A percentile compares a stretch with the other conserved stretches of the same genome.
phyloP scores from a whole-genome alignment of 306 rosid species.

The Prunus dulcis region DNA sequence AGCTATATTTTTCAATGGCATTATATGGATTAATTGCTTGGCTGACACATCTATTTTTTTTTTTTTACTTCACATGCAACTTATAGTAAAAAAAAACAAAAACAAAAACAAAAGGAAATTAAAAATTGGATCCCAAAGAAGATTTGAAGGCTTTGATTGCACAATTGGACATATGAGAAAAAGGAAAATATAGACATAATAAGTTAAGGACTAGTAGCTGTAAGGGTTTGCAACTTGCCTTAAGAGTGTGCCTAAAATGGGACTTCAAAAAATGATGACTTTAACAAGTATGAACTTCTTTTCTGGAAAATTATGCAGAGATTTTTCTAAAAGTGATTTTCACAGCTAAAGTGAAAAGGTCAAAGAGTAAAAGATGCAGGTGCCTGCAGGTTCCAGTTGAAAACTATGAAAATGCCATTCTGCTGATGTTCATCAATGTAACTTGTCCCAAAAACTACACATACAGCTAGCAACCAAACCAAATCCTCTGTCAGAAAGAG shows the following conservation, averaged over 20 bases:
- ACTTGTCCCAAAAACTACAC: neutral
- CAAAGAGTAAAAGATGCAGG: neutral
- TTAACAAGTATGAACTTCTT: neutral
- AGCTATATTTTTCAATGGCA: neutral
- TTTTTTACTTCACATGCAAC: no score
- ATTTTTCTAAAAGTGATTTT: neutral
- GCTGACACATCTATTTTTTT: no score
- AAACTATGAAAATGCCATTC: neutral
- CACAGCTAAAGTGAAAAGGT: neutral
- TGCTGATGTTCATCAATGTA: neutral
- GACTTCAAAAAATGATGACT: neutral
- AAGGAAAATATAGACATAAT: neutral
- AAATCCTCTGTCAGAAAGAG: neutral
- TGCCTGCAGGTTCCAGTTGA: neutral
- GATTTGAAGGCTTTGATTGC: neutral
- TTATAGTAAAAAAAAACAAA: no score
- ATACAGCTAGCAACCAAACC: neutral
- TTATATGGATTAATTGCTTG: no score
- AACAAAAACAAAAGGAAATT: no score
- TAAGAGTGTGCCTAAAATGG: neutral
- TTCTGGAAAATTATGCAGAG: neutral
- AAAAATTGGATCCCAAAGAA: neutral
- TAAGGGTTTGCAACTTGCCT: neutral
- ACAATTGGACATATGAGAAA: neutral
- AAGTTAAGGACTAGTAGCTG: neutral